Base-by-base conservation (phyloP, 2,329 filamentous ascomycete genomes). In the Botrytis medusae region DNA sequence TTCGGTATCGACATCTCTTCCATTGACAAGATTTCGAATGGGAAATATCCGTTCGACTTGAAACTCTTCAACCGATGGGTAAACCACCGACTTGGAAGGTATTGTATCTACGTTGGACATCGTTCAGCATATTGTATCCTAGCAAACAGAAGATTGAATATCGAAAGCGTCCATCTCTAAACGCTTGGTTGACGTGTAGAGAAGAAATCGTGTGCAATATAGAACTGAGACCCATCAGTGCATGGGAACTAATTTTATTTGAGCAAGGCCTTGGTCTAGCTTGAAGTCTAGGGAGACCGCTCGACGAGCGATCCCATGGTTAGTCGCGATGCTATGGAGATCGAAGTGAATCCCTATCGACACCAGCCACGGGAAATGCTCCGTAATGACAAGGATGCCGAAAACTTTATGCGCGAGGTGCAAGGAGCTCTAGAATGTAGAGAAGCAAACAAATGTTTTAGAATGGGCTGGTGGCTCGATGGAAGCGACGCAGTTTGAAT, bases 21-120 rank as follows among this genome's bases (percentile, higher is more conserved):
- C 70, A 48, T 54, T 46, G 29, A 78, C 48, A 32, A 78, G 70
- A 75, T 76, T 77, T 34, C 78, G 75, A 48, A 79, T 78, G 12
- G 78, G 77, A 72, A 78, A 78, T 8, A 79, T 71, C 3, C 78
- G 75, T 57, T 78, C 78, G 34, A 77, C 71, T 8, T 44, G 63
- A 40, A 78, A 75, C 16, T 76, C 74, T n/a, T 73, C 71, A 54
- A 74, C 32, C 8, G 74, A 64, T 44, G 74, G 69, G 68, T 78
- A 77, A 18, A 65, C 72, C 32, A 76, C 73, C 42, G 75, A 74
- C 25, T 75, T 74, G 51, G 75, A 57, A 34, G 74, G 29, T 16
- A 61, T 44, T 54, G 61, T 25, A 20, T 72, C 70, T 67, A 72
- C 42, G 25, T 67, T 72, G 70, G 46, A 72, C 70, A 72, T 72